Evolutionary conservation across 2,329 filamentous ascomycete genomes (phyloP).

Genomic region (Huntiella bhutanensis): DNA sequence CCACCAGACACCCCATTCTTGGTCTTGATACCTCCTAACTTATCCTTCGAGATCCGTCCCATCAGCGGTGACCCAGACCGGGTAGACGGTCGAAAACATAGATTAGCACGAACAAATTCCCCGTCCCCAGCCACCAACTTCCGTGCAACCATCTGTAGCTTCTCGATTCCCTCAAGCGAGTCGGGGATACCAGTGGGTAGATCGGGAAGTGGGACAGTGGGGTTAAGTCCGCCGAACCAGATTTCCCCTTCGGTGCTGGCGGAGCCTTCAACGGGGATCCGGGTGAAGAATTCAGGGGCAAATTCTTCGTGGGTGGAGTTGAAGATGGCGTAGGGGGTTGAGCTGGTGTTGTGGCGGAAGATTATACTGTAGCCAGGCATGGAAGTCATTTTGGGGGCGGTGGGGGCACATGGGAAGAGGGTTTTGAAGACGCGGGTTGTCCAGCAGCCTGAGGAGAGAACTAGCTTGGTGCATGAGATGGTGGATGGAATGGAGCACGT

Average conservation of each 20-base stretch:
- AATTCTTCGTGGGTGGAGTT: slow-evolving; percentile 38
- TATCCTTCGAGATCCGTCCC: slow-evolving; percentile 31
- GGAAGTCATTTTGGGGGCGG: slow-evolving; percentile 27
- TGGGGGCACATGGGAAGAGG: slow-evolving; percentile 45
- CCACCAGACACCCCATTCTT: slow-evolving; percentile 29
- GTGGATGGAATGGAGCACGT: slow-evolving; percentile 23
- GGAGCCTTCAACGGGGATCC: slow-evolving; percentile 25
- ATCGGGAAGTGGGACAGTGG: slow-evolving; percentile 22
- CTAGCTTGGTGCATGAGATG: slow-evolving; percentile 43
- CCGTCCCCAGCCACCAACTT: not conserved
- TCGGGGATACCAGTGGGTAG: slow-evolving; percentile 16
- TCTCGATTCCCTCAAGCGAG: not conserved
- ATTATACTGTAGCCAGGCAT: slow-evolving; percentile 58
- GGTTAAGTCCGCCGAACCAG: slow-evolving; percentile 57
- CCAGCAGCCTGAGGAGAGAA: slow-evolving; percentile 56
- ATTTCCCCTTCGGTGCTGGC: slow-evolving; percentile 31
- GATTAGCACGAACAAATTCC: slow-evolving; percentile 31
- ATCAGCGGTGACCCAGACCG: slow-evolving; percentile 45
- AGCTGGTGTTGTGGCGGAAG: slow-evolving; percentile 29
- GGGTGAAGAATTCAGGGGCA: slow-evolving; percentile 52
- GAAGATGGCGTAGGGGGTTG: slow-evolving; percentile 43
- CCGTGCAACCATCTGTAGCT: not conserved
- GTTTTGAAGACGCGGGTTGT: slow-evolving; percentile 42
- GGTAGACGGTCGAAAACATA: slow-evolving; percentile 59
- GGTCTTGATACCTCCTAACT: not conserved